Base-by-base conservation (phyloP, 2,329 filamentous ascomycete genomes). In the Claviceps digitariae region DNA sequence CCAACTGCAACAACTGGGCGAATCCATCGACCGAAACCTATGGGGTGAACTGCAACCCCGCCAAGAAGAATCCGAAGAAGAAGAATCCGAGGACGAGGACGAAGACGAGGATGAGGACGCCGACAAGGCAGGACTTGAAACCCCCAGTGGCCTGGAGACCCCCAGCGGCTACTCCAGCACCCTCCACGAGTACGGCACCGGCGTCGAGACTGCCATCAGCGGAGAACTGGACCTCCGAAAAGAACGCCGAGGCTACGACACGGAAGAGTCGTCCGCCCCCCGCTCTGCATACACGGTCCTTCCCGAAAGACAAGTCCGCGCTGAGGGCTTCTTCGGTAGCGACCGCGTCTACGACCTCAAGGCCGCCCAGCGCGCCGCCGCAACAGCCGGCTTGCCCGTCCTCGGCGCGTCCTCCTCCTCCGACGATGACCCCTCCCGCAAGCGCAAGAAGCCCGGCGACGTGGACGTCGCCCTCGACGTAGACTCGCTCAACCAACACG, bases 391-490 rank as follows among this genome's bases (percentile, higher is more conserved):
- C 55, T 68, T 87, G 56, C 86, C 87, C 1, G 79, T 94, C 2
- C 79, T 98, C 4, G 93, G 90, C 12, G n/a, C n/a, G n/a, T 29
- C 27, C 27, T 29, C 27, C 27, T 78, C 81, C 4, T 91, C 90
- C 10, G 78, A 81, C 57, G 88, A 94, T 25, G 86, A 90, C 55
- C 82, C 90, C 53, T 76, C 69, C 25, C 75, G 87, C 62, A 93
- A 94, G 72, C 81, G 89, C 63, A 98, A 97, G 81, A 95, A 96
- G 78, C 90, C 87, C 4, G 93, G 91, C 43, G 93, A 98, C 66
- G 80, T 98, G 25, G 93, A 98, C 60, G 86, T 97, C 29, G 88
- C 90, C 25, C 82, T 98, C 57, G 90, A 97, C 62, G 81, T 88
- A 5, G 91, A 97, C 64, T 78, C 85, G 40, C 69, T 98, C 56